Evolutionary conservation across 1,139 yeast genomes (phyloP).

Genomic region (Diutina catenulata): DNA sequence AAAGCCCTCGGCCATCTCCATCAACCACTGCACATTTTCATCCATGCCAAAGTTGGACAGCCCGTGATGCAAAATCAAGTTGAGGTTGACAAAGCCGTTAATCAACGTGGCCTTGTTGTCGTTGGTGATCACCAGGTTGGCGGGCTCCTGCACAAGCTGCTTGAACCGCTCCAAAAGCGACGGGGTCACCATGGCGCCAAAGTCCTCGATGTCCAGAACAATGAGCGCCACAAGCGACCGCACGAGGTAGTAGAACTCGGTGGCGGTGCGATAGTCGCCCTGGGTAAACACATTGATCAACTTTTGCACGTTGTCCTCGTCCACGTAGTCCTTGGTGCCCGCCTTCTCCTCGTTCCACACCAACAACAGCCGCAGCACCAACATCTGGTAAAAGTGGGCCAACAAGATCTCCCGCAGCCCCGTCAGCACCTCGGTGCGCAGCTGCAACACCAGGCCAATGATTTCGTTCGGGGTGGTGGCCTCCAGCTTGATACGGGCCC

Average conservation of each 20-base stretch:
- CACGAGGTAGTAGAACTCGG: slow-evolving; percentile 31
- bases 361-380: slow-evolving; percentile 30
- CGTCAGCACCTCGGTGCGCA: slow-evolving; percentile 35
- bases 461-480: slow-evolving; percentile 31
- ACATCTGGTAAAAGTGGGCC: slow-evolving; percentile 38
- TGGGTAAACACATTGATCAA: slow-evolving; percentile 21
- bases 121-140: slow-evolving; percentile 19
- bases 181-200: slow-evolving; percentile 32
- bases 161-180: not conserved
- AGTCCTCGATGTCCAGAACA: slow-evolving; percentile 40
- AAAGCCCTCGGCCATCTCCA: slow-evolving; percentile 37
- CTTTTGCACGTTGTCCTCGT: slow-evolving; percentile 24
- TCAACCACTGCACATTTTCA: slow-evolving; percentile 28
- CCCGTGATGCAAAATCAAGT: slow-evolving; percentile 35
- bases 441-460: slow-evolving; percentile 23
- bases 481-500: slow-evolving; percentile 24
- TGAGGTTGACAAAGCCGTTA: slow-evolving; percentile 32
- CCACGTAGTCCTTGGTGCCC: slow-evolving; percentile 22
- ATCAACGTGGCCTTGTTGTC: slow-evolving; percentile 30
- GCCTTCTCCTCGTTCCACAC: slow-evolving; percentile 26
- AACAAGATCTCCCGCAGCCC: slow-evolving; percentile 38
- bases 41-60: slow-evolving; percentile 41
- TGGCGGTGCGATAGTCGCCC: slow-evolving; percentile 27
- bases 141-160: slow-evolving; percentile 10
- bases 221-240: slow-evolving; percentile 33